phyloP scores from a whole-genome alignment of 169 alveolate species.

The Babesia divergens region DNA sequence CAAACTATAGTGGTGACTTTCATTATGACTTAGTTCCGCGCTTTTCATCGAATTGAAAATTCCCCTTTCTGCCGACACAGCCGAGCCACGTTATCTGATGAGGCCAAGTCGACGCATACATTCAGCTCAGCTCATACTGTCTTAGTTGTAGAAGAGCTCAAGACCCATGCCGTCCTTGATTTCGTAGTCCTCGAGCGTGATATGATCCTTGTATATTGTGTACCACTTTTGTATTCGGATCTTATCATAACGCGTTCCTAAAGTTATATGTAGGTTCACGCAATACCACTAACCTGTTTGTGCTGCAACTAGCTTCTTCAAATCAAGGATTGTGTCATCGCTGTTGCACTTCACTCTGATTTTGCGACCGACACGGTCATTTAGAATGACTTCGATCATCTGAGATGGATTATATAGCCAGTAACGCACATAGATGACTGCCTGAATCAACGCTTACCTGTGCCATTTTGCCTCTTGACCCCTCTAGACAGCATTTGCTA shows the following conservation, averaged over 20 bases:
- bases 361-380: conserved; percentile 97
- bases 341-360: conserved; percentile 96
- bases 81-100: too few species aligned
- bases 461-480: conserved; percentile 60
- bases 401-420: neutral
- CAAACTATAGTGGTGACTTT: too few species aligned
- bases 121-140: too few species aligned
- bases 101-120: too few species aligned
- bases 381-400: conserved; percentile 95
- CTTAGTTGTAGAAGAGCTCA: conserved; percentile 94
- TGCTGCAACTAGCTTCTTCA: conserved; percentile 96
- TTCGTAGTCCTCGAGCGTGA: conserved; percentile 97
- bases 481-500: too few species aligned
- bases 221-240: conserved; percentile 95
- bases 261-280: neutral
- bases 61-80: too few species aligned
- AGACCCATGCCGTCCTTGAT: conserved; percentile 97
- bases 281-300: conserved; percentile 84
- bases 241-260: conserved; percentile 96
- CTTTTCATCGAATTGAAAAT: too few species aligned
- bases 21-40: too few species aligned
- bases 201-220: conserved; percentile 95
- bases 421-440: neutral
- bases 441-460: conserved; percentile 30
- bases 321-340: conserved; percentile 94